Evolutionary conservation across 2,329 filamentous ascomycete species (phyloP), one percentile per base, ranked within the genome.

Genomic region (Orbilia blumenaviensis): DNA sequence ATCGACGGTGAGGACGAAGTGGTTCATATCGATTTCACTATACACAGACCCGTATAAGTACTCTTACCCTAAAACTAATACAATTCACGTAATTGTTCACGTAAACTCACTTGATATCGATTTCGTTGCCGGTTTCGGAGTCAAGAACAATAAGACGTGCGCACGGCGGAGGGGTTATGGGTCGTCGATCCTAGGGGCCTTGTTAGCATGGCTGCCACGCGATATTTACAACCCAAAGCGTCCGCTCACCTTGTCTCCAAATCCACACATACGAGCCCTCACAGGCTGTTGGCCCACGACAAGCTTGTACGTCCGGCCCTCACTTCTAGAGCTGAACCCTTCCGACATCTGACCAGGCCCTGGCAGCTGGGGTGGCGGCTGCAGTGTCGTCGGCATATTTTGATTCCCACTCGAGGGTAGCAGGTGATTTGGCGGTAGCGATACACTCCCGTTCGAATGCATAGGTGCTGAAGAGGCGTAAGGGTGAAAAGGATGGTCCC

Each of bases 201-300:
- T 27, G 48, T 68, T 50, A 68, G 25, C 68, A 66, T 61, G 56
- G 44, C 14, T 12, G 50, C 52, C 69, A 62, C 41, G 71, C 23
- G 58, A 69, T 21, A 60, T 2, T 48, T 18, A 29, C 10, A 2
- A 42, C 25, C 8, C 6, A 52, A 78, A 71, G 61, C 32, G 48
- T 54, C 52, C 85, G 68, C 58, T 56, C 84, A 95, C 92, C 88
- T 98, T 99, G 85, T 99, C 95, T 78, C 95, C 95, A 84, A 98
- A 99, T 6, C 95, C 95, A 85, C 95, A 99, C 95, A 98, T 98
- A 77, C 95, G 92, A 79, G 95, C 95, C 80, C 95, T 89, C 80
- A 92, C 87, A 60, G 95, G 95, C 83, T 98, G 93, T 84, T 99
- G 95, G 79, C 92, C 89, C 75, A 97, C 92, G 79, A 90, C 86